Percentiles rank a stretch among this genome's conserved stretches.
These are phyloP conservation scores for Gastrolobium bilobum DNA, from an alignment of 306 rosid genomes.

Conservation along the genomic window DNA sequence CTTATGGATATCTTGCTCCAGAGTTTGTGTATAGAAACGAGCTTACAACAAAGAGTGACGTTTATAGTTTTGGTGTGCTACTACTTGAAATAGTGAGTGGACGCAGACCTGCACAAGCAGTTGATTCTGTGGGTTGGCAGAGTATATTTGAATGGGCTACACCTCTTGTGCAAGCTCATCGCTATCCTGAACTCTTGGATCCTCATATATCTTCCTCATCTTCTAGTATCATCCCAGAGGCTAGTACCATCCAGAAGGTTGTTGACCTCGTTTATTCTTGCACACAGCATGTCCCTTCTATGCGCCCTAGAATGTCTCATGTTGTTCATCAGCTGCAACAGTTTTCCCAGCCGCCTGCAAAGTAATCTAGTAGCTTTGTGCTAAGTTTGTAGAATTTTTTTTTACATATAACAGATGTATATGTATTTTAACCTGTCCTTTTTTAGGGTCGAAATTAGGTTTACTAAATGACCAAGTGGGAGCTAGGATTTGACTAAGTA, in stretches of 20 bases:
- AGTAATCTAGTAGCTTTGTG: constrained; percentile 45
- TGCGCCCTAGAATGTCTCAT: constrained; percentile 99
- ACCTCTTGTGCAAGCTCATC: constrained; percentile 92
- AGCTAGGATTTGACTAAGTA: constrained; percentile 30
- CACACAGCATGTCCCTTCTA: constrained; percentile 97
- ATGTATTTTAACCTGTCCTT: constrained; percentile 40
- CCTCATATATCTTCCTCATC: constrained; percentile 75
- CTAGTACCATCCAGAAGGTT: constrained; percentile 83
- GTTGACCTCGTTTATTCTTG: constrained; percentile 98
- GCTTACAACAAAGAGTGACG: constrained; percentile 95
- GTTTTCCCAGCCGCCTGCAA: constrained; percentile 66
- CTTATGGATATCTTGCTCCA: constrained; percentile 96
- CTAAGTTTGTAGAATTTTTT: neutral
- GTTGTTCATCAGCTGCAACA: constrained; percentile 97
- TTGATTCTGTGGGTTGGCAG: constrained; percentile 97
- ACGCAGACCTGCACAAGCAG: constrained; percentile 97
- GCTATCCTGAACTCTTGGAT: constrained; percentile 92
- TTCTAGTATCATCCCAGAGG: constrained; percentile 77
- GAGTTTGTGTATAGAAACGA: constrained; percentile 94
- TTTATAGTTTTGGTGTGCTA: constrained; percentile 92
- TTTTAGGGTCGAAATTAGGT: constrained; percentile 10
- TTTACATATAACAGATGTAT: neutral
- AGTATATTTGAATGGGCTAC: constrained; percentile 99
- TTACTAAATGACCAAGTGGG: neutral
- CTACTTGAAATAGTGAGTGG: constrained; percentile 94